phyloP scores from a whole-genome alignment of 345 rosid species.

The Rhodamnia rubescens region DNA sequence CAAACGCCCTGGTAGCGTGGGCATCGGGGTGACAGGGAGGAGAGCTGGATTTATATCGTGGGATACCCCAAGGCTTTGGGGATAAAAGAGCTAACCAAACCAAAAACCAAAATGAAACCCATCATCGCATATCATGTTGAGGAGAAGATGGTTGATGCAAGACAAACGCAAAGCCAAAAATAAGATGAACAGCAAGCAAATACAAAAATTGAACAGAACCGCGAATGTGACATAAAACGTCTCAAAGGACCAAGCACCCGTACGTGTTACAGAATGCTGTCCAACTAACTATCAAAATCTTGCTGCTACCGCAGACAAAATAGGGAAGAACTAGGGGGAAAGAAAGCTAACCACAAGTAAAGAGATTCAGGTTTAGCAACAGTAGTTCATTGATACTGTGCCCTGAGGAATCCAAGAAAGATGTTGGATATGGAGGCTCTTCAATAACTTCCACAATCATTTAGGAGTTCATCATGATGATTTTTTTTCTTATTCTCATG shows the following conservation, averaged over 20 bases:
- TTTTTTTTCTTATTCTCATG: neutral
- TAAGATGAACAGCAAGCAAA: neutral
- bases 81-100: neutral
- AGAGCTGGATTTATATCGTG: neutral
- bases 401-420: neutral
- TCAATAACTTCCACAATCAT: neutral
- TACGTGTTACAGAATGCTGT: neutral
- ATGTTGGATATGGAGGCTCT: neutral
- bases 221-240: fast-evolving
- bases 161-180: neutral
- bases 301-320: neutral
- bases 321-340: neutral
- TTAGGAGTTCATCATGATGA: neutral
- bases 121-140: neutral
- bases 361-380: neutral
- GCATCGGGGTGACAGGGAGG: neutral
- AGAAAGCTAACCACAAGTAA: neutral
- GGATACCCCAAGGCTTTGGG: neutral
- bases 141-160: neutral
- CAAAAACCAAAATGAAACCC: neutral
- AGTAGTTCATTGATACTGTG: neutral
- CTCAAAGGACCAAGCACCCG: neutral
- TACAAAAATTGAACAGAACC: neutral
- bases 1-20: neutral
- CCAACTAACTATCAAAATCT: neutral